Evolutionary conservation across 148 eudicot species (phyloP).

Genomic region (Rhododendron simsii): DNA sequence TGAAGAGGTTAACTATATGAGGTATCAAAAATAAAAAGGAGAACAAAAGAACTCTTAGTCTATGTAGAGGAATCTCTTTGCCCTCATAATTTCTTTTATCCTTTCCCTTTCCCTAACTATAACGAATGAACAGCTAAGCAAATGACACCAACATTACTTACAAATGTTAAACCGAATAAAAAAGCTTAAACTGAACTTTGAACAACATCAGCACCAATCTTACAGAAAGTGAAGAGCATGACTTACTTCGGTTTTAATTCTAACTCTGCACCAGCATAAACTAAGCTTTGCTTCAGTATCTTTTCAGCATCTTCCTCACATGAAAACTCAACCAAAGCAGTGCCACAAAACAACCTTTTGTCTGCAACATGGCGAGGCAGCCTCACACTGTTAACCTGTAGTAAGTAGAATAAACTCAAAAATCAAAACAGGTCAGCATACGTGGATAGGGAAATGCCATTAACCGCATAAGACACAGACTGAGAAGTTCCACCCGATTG

Average conservation of each 20-base stretch:
- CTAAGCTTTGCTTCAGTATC: slow-evolving; percentile 59
- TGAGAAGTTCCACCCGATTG: background rate
- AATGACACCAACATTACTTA: background rate
- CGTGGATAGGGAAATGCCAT: background rate
- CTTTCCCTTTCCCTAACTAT: background rate
- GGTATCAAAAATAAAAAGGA: background rate
- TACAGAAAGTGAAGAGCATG: background rate
- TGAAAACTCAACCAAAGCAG: slow-evolving; percentile 83
- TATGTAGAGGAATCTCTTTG: background rate
- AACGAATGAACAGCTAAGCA: background rate
- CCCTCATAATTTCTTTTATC: background rate
- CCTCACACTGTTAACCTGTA: slow-evolving; percentile 92
- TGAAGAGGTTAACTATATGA: background rate
- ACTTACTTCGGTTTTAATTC: slow-evolving; percentile 83
- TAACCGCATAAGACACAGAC: background rate
- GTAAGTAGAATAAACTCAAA: background rate
- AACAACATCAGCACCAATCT: background rate
- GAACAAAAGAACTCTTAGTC: background rate
- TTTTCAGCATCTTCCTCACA: slow-evolving; percentile 73
- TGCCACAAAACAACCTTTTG: slow-evolving; percentile 72
- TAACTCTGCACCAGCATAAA: slow-evolving; percentile 60
- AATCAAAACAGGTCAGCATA: background rate
- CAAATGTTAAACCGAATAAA: background rate
- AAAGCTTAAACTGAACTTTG: background rate
- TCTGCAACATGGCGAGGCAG: slow-evolving; percentile 76